Evolutionary conservation across 345 rosid genomes (phyloP).

Genomic region (Murraya koenigii): DNA sequence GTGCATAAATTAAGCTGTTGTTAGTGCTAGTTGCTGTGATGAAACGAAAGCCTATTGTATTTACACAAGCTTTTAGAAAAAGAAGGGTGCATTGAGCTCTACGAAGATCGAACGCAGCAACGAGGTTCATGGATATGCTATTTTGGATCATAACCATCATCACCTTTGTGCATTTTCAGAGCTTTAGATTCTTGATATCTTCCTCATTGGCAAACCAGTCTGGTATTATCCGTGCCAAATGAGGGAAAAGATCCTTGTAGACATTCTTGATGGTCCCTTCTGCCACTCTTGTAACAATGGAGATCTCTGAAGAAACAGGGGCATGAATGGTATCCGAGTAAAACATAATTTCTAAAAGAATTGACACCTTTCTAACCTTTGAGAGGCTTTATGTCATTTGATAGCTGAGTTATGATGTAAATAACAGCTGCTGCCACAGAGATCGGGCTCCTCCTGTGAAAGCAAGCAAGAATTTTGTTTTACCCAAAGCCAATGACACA

Average conservation of each 20-base stretch:
- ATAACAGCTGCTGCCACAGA: slow-evolving; percentile 56
- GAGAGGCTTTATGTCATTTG: slow-evolving; percentile 42
- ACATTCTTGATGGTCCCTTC: slow-evolving; percentile 53
- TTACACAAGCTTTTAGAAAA: neutral
- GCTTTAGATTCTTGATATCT: slow-evolving; percentile 33
- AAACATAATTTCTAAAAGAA: neutral
- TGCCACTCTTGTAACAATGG: slow-evolving; percentile 45
- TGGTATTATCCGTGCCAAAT: slow-evolving; percentile 37
- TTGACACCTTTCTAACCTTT: slow-evolving; percentile 35
- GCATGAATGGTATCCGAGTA: neutral
- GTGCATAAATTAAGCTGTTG: neutral
- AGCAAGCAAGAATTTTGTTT: neutral
- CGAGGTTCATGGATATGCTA: neutral
- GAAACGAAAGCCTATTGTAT: slow-evolving; percentile 12
- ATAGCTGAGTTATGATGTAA: slow-evolving; percentile 44
- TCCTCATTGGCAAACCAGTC: slow-evolving; percentile 52
- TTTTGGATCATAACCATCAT: neutral
- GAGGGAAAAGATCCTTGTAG: slow-evolving; percentile 46
- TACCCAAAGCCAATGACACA: neutral
- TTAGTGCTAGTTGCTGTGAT: neutral
- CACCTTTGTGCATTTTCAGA: slow-evolving; percentile 13
- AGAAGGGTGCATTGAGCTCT: neutral
- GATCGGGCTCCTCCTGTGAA: slow-evolving; percentile 58
- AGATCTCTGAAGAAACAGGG: slow-evolving; percentile 34
- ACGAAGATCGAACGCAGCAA: neutral